Conservation (phyloP, 2,329 filamentous ascomycete species). For the Hypomyces rosellus region DNA sequence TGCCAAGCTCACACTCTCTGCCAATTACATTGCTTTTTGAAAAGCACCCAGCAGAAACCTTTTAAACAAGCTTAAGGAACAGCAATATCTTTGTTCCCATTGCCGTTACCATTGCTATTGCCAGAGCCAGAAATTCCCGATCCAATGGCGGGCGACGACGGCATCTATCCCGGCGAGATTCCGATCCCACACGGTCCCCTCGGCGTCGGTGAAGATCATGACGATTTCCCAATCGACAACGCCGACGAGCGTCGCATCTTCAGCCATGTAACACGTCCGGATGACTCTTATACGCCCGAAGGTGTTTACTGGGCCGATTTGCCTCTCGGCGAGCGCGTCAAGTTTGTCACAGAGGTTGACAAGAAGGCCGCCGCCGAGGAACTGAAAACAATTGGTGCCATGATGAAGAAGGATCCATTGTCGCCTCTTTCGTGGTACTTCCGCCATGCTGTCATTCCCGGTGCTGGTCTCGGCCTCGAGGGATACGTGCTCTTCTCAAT, state of each 20-base stretch:
- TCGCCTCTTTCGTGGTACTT: slow-evolving; percentile 83
- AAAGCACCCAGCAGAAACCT: background rate
- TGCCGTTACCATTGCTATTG: background rate
- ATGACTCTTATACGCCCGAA: slow-evolving; percentile 77
- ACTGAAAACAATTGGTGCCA: slow-evolving; percentile 58
- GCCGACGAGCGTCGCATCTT: slow-evolving; percentile 58
- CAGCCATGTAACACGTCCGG: slow-evolving; percentile 73
- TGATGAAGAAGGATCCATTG: slow-evolving; percentile 83
- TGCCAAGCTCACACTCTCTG: background rate
- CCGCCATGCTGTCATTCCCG: slow-evolving; percentile 83
- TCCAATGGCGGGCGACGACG: slow-evolving; percentile 9
- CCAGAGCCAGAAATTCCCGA: background rate
- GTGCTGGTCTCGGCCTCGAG: slow-evolving; percentile 86
- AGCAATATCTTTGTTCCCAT: background rate
- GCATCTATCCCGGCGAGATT: slow-evolving; percentile 40
- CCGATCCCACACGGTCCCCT: slow-evolving; percentile 46
- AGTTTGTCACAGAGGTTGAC: slow-evolving; percentile 73
- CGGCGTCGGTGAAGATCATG: slow-evolving; percentile 44
- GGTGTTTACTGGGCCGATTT: slow-evolving; percentile 94
- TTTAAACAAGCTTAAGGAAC: background rate
- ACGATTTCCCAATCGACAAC: slow-evolving; percentile 38
- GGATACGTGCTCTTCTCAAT: slow-evolving; percentile 97
- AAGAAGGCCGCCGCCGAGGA: slow-evolving; percentile 63
- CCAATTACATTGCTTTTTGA: background rate
- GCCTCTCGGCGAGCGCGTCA: slow-evolving; percentile 59